Percentiles rank a stretch among this genome's conserved stretches.
Conservation (phyloP, 306 rosid genomes). For the Gillenia trifoliata region DNA sequence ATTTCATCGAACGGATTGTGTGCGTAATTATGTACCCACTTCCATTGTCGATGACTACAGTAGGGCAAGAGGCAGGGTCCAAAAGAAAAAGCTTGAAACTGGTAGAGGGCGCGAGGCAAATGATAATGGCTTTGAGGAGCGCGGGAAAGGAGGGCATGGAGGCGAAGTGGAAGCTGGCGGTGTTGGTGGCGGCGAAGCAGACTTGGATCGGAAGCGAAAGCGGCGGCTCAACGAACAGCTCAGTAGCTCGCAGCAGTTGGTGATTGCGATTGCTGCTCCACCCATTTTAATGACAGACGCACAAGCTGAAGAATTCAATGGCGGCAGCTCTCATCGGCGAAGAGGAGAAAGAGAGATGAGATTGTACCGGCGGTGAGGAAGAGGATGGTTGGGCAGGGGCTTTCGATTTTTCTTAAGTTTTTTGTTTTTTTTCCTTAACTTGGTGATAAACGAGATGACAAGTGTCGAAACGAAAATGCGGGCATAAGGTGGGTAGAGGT, state of each 20-base stretch:
- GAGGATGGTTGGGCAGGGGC: no score
- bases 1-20: slow-evolving; percentile 35
- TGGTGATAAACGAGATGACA: no score
- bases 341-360: no score
- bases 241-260: slow-evolving; percentile 35
- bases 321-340: slow-evolving; percentile 27
- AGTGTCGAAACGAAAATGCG: no score
- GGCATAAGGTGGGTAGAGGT: no score
- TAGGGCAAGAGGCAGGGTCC: slow-evolving; percentile 94
- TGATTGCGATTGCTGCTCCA: slow-evolving; percentile 20
- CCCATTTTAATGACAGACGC: slow-evolving; percentile 48
- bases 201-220: slow-evolving; percentile 74
- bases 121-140: slow-evolving; percentile 29
- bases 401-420: no score
- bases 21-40: slow-evolving; percentile 55
- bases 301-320: slow-evolving; percentile 20
- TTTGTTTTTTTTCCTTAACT: no score
- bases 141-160: slow-evolving; percentile 15
- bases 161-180: slow-evolving; percentile 3
- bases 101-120: no score
- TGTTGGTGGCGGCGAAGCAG: slow-evolving; percentile 36
- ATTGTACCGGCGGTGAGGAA: no score
- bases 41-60: slow-evolving; percentile 94
- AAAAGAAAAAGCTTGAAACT: slow-evolving; percentile 32
- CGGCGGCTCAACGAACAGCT: slow-evolving; percentile 36